These are phyloP conservation scores for Nicotiana paniculata DNA, from an alignment of 257 asterid species.

Conservation along the genomic window DNA sequence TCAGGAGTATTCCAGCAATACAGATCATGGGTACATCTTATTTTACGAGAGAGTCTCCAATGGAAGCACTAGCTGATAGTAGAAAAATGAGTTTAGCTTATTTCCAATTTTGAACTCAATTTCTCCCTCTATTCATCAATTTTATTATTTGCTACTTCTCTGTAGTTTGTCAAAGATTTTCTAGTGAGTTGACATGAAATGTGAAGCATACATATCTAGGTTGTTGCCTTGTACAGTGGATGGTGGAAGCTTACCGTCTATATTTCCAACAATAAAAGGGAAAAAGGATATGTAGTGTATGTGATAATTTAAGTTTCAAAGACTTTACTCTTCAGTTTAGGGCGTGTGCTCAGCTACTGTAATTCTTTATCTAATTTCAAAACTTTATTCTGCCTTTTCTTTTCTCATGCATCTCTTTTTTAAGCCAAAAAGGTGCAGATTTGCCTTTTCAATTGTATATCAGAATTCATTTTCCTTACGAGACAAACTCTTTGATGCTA, in stretches of 20 bases:
- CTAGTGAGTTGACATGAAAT: conserved; percentile 20
- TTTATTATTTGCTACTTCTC: conserved; percentile 14
- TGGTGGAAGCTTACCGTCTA: conserved; percentile 25
- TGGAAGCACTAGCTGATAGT: conserved; percentile 37
- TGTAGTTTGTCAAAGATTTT: conserved; percentile 8
- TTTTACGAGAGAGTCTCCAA: conserved; percentile 55
- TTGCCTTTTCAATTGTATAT: neutral
- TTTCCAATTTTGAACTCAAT: conserved; percentile 23
- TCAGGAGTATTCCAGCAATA: conserved; percentile 76
- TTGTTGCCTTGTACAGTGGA: conserved; percentile 34
- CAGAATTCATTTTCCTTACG: neutral
- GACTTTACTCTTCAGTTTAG: neutral
- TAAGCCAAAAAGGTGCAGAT: neutral
- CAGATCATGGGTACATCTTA: conserved; percentile 80
- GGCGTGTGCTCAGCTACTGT: neutral
- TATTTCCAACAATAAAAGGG: conserved; percentile 27
- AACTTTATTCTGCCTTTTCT: neutral
- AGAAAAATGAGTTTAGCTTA: neutral
- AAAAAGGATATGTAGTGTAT: neutral
- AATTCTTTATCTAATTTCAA: neutral
- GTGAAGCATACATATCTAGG: conserved; percentile 24
- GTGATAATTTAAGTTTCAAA: neutral
- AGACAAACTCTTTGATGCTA: neutral
- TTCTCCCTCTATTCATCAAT: conserved; percentile 8
- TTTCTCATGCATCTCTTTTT: neutral